Conservation (phyloP, 2,329 filamentous ascomycete species). For the Pseudopithomyces maydicus region DNA sequence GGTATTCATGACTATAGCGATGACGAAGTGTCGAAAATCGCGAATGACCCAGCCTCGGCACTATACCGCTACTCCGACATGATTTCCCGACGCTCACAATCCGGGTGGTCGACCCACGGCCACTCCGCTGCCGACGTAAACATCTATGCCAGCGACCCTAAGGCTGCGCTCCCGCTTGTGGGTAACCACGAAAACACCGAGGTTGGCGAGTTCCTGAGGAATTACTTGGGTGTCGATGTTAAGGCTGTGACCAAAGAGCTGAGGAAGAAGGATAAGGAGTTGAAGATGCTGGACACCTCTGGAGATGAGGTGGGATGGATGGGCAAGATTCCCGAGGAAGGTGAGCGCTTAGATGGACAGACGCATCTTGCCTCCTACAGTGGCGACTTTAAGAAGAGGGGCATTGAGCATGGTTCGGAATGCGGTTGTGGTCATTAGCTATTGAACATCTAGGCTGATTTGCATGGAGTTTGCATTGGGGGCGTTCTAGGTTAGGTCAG, state of each 20-base stretch:
- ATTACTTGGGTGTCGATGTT: conserved; percentile 81
- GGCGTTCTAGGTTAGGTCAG: background rate
- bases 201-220: conserved; percentile 78
- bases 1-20: conserved; percentile 76
- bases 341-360: conserved; percentile 52
- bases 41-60: conserved; percentile 61
- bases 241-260: conserved; percentile 78
- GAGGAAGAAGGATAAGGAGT: conserved; percentile 56
- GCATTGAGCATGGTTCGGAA: conserved; percentile 28
- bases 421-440: conserved; percentile 37
- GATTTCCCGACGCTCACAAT: conserved; percentile 82
- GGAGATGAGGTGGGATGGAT: conserved; percentile 48
- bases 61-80: conserved; percentile 77
- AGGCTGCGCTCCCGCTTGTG: conserved; percentile 65
- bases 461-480: background rate
- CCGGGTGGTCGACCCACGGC: conserved; percentile 94
- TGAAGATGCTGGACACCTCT: conserved; percentile 33
- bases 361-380: conserved; percentile 49
- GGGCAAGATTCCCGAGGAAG: conserved; percentile 47
- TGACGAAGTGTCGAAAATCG: conserved; percentile 71
- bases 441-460: background rate
- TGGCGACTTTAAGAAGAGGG: conserved; percentile 44
- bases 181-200: conserved; percentile 97
- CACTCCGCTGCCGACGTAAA: conserved; percentile 93
- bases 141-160: conserved; percentile 81